Conservation (phyloP, 306 rosid species). For the Rosa multiflora region DNA sequence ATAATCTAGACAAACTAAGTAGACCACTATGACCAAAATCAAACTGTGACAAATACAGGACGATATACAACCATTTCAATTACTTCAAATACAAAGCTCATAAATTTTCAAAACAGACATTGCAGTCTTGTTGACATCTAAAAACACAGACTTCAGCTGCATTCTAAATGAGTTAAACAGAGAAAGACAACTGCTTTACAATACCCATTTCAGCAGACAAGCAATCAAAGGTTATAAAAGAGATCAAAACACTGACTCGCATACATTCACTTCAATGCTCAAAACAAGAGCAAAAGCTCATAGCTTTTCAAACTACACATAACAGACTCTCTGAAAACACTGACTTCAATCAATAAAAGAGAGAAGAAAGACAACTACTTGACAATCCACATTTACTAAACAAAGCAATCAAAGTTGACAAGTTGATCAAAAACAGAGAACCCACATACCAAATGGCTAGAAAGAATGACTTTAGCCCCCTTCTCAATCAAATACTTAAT, state of each 20-base stretch:
- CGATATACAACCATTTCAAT: background rate
- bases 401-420: background rate
- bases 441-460: slow-evolving; percentile 79
- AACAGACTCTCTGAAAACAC: background rate
- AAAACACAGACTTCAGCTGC: background rate
- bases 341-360: background rate
- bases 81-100: background rate
- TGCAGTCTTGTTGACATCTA: background rate
- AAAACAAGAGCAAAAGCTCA: background rate
- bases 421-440: background rate
- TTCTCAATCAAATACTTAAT: slow-evolving; percentile 73
- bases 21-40: background rate
- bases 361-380: background rate
- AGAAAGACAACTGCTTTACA: background rate
- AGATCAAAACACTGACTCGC: background rate
- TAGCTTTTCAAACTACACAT: background rate
- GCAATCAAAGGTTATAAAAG: background rate
- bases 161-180: background rate
- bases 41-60: background rate
- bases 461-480: slow-evolving; percentile 93
- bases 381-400: background rate
- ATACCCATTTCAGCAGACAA: slow-evolving; percentile 6
- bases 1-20: background rate
- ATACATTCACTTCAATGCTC: background rate
- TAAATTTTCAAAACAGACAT: background rate